Evolutionary conservation across 805 yeast species (phyloP), one percentile per base, ranked within the genome.

Genomic region (Nakazawaea wickerhamii): DNA sequence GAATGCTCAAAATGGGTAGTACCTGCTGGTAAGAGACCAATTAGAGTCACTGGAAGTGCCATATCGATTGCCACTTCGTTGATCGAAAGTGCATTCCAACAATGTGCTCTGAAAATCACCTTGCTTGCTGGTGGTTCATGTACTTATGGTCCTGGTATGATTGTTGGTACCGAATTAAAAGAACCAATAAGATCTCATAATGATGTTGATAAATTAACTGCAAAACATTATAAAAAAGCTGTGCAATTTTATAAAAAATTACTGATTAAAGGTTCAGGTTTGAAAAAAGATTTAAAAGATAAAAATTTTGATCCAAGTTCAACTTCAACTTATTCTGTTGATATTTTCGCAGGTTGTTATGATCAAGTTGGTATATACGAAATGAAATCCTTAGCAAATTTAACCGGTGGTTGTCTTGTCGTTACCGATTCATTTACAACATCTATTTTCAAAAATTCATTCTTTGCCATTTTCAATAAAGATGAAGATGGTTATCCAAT

Each of bases 161-260:
- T 93, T 51, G 99, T 93, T 22, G 87, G 91, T 35, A 79, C 83
- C 19, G 93, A 89, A 61, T 74, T 93, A 60, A 85, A 86, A 60
- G 99, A 93, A 64, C 96, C 99, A 38, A 84, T 93, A 54, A 80
- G 99, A 70, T 93, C 99, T 7, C 99, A 93, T 65, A 87, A 85
- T 57, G 99, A 93, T 61, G 86, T 93, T 51, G 98, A 93, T 61
- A 81, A 89, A 51, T 97, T 91, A 55, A 64, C 74, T 38, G 95
- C 96, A 43, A 82, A 82, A 57, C 95, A 89, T 60, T 86, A 80
- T 67, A 83, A 85, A 57, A 86, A 85, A 61, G 95, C 96, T 8
- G 75, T 74, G 53, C 82, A 86, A 61, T 89, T 79, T 57, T 90
- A 89, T 63, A 90, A 84, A 48, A 67, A 71, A 30, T 60, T 90